A percentile compares a stretch with the other conserved stretches of the same genome.
Evolutionary conservation across 768 basidiomycete genomes (phyloP).

Genomic region (Termitomyces sp.): DNA sequence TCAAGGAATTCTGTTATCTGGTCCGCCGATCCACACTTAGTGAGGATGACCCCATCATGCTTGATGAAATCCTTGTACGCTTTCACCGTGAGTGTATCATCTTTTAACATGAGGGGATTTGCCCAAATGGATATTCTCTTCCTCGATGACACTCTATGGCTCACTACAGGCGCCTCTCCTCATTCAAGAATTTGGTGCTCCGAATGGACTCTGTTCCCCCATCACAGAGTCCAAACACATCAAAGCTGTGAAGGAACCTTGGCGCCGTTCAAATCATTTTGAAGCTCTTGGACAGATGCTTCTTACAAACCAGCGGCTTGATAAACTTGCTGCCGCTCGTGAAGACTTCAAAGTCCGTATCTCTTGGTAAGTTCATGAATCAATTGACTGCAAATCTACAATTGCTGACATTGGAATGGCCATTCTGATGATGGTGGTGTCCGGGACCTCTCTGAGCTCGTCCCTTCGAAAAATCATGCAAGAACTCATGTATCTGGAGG

Average conservation of each 20-base stretch:
- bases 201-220: constrained; percentile 7
- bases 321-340: constrained; percentile 11
- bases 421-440: no score
- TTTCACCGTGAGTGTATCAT: constrained; percentile 17
- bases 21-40: neutral
- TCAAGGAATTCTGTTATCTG: constrained; percentile 19
- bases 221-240: constrained; percentile 10
- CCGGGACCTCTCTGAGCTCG: no score
- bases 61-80: neutral
- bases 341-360: neutral
- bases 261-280: constrained; percentile 12
- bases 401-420: no score
- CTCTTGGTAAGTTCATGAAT: no score
- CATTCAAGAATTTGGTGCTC: constrained; percentile 6
- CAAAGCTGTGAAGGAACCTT: constrained; percentile 17
- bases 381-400: no score
- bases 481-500: no score
- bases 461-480: no score
- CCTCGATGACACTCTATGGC: neutral
- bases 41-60: neutral
- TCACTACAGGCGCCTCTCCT: neutral
- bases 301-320: constrained; percentile 15
- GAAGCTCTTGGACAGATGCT: constrained; percentile 20
- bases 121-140: constrained; percentile 6
- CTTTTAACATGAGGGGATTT: constrained; percentile 12